phyloP scores from a whole-genome alignment of 2,329 filamentous ascomycete species.

The Rhynchosporium agropyri region DNA sequence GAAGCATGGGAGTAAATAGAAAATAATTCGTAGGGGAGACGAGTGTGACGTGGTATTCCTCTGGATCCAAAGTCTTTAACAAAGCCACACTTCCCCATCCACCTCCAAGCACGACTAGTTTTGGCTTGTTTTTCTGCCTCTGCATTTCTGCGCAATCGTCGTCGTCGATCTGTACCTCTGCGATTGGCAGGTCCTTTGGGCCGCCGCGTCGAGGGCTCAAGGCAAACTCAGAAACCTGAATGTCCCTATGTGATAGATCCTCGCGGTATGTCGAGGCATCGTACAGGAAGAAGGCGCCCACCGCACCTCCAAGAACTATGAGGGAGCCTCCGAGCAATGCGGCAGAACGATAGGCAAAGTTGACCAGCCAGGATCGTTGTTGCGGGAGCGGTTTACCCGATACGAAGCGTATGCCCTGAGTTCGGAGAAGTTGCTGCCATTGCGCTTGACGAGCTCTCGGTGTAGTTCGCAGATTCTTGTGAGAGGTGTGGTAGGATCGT shows the following conservation, averaged over 20 bases:
- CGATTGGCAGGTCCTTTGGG: conserved; percentile 92
- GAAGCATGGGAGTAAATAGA: conserved; percentile 96
- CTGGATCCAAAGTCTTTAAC: conserved; percentile 84
- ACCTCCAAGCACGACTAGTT: conserved; percentile 87
- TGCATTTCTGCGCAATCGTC: conserved; percentile 74
- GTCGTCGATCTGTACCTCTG: conserved; percentile 85
- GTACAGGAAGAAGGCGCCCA: conserved; percentile 89
- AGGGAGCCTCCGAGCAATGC: conserved; percentile 76
- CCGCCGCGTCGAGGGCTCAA: conserved; percentile 81
- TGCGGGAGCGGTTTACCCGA: conserved; percentile 58
- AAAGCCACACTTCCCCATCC: conserved; percentile 95
- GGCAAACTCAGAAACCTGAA: conserved; percentile 82
- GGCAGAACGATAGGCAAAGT: conserved; percentile 69
- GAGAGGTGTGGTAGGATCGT: conserved; percentile 20
- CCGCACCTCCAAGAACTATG: conserved; percentile 65
- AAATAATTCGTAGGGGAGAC: conserved; percentile 97
- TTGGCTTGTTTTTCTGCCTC: conserved; percentile 82
- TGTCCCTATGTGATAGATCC: conserved; percentile 65
- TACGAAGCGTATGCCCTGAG: conserved; percentile 40
- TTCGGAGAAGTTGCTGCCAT: conserved; percentile 24
- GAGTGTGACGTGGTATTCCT: conserved; percentile 94
- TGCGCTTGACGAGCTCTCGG: conserved; percentile 16
- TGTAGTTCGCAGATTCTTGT: conserved; percentile 10
- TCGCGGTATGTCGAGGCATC: conserved; percentile 90
- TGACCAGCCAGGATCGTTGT: conserved; percentile 51